Evolutionary conservation across 192 early-diverging fungal genomes (phyloP), one percentile per base, ranked within the genome.

Genomic region (Podila minutissima): DNA sequence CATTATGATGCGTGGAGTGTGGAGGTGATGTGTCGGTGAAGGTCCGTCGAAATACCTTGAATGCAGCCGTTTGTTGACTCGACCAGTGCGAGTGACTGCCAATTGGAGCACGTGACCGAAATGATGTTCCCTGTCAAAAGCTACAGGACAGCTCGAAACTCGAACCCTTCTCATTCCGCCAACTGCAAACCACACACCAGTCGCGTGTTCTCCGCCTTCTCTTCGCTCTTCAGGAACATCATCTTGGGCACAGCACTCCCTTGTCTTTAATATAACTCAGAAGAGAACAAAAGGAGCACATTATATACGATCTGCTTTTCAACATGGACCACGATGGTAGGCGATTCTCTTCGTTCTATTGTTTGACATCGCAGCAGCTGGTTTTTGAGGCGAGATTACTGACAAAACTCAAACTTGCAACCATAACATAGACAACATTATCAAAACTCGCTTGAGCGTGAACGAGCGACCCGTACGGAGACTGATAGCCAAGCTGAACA

Each of bases 401-500:
- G 6, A n/a, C 9, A 20, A 26, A 24, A 26, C 9, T 11, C 12
- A 3, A 29, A 32, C 11, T 33, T 62, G 7, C n/a, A 12, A 22
- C 46, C 4, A 31, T 4, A 49, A 49, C 38, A 26, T 67, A 78
- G 75, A 78, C 37, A 50, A 17, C 29, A 71, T 71, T 37, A 78
- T 78, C 59, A 71, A 51, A 41, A 67, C 75, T 5, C 69, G 75
- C n/a, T 50, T 78, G 33, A 71, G 75, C 28, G 68, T 78, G 38
- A 78, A 78, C 67, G 75, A 78, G 37, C 64, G 75, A 24, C 75
- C 75, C 19, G 20, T 78, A 41, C 71, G 59, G 24, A 53, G 75
- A 22, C 64, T 78, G 24, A 62, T 58, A 15, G 35, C 26, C 11
- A 68, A 68, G 9, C 70, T 71, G 66, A 55, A 62, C 33, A 78